Conservation (phyloP, 306 rosid species). For the Cucumis melo region DNA sequence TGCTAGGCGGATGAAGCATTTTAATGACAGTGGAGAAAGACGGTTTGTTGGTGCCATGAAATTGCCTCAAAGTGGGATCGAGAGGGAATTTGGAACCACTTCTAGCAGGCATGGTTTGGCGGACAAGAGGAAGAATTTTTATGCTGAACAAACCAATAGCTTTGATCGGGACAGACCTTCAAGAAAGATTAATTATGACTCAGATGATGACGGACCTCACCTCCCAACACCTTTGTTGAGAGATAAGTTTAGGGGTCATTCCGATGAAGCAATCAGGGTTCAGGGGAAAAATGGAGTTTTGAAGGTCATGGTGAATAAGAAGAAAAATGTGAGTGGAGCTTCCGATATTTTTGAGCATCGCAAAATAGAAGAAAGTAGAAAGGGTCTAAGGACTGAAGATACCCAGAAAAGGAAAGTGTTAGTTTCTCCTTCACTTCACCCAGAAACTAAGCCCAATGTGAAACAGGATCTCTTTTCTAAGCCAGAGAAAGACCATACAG, state of each 20-base stretch:
- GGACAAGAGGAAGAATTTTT: slow-evolving; percentile 37
- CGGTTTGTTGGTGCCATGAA: slow-evolving; percentile 42
- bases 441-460: slow-evolving; percentile 30
- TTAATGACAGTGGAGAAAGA: slow-evolving; percentile 36
- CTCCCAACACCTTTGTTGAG: slow-evolving; percentile 21
- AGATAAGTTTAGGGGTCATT: slow-evolving; percentile 38
- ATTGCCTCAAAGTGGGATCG: slow-evolving; percentile 28
- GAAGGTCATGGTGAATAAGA: slow-evolving; percentile 80
- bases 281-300: slow-evolving; percentile 96
- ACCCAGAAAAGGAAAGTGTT: slow-evolving; percentile 29
- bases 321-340: slow-evolving; percentile 31
- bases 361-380: slow-evolving; percentile 38
- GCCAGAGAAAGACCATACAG: slow-evolving; percentile 33
- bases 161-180: slow-evolving; percentile 25
- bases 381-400: slow-evolving; percentile 35
- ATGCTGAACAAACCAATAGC: slow-evolving; percentile 25
- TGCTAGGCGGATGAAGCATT: slow-evolving; percentile 26
- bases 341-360: slow-evolving; percentile 25
- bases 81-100: slow-evolving; percentile 45
- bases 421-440: slow-evolving; percentile 19
- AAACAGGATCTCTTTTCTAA: slow-evolving; percentile 29
- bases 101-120: slow-evolving; percentile 29
- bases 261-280: slow-evolving; percentile 69
- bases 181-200: slow-evolving; percentile 17
- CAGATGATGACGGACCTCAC: slow-evolving; percentile 32